Base-by-base conservation (phyloP, 352 stramenopile genomes). In the Pythium apleroticum region DNA sequence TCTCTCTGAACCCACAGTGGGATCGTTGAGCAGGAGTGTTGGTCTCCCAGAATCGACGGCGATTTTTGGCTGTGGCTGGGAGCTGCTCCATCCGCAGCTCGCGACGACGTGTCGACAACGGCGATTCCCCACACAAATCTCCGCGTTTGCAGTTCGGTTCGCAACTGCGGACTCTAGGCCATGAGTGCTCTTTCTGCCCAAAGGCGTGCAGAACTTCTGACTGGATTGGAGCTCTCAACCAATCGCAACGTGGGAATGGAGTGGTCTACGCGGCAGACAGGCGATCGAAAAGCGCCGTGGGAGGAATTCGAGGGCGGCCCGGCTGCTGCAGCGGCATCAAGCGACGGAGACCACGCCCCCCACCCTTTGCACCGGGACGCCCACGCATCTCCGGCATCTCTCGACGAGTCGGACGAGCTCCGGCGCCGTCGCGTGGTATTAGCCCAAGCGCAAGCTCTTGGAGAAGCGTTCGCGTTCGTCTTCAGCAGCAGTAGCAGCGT, bases 221-320 rank as follows among this genome's bases (percentile, higher is more conserved):
- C 61, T 68, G 61, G 52, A 68, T 68, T 57, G 37, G 17, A 52
- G 27, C 24, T 57, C 43, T 52, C 31, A 50, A 33, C 61, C 61
- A 68, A 68, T 68, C 52, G 52, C 52, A 64, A 6, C 33, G n/a
- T 22, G 10, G 17, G 17, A 57, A 65, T 65, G 57, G 24, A 63
- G 57, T 63, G 57, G 57, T 39, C 57, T 57, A 43, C 0, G 43
- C 61, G 43, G 30, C 61, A 68, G 61, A 33, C 61, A 68, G 61
- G 61, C 61, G 61, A n/a, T 11, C 37, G 25, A 59, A 59, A 41
- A n/a, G 52, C 52, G 33, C 20, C 19, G 39, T 48, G 39, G 39
- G 39, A 48, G 19, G 15, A 57, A 41, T 15, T 45, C 15, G 8
- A 4, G 3, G 15, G 20, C 10, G 43, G 43, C n/a, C 43, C 43